Evolutionary conservation across 306 rosid species (phyloP), one percentile per base, ranked within the genome.

Genomic region (Oxytropis ochrocephala): DNA sequence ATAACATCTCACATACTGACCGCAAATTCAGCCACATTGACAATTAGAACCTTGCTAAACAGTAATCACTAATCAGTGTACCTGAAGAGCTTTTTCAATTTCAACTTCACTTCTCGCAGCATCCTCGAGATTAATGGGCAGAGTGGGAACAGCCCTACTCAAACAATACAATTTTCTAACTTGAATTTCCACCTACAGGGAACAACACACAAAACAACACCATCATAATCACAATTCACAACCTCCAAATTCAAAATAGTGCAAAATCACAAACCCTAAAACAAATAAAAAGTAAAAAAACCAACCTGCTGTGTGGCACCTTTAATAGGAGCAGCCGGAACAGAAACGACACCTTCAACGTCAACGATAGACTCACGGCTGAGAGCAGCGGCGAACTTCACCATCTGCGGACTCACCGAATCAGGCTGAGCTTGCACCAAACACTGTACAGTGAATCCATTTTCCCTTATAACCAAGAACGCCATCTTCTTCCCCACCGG

Each of bases 401-500:
- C 93, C 99, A 91, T 95, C 81, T 84, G 97, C 13, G 86, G 81
- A 72, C 99, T 95, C 33, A 89, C 91, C 3, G 18, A 14, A 46
- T 87, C 92, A 0, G 89, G 79, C 66, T 80, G 88, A 32, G 75
- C 95, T 44, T 90, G 87, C 8, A 87, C 91, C 13, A 95, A 77
- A 19, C 99, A 95, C 75, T 95, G 99, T 17, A 91, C 95, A 0
- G 97, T 87, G 66, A 78, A 95, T 0, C 97, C 96, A 1, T 24
- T 67, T 69, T 95, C 91, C 27, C 99, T 82, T 0, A 95, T 54
- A 1, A 95, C 91, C 56, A 91, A 11, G 39, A 95, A 95, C 0
- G 91, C 86, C 97, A 94, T 90, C 60, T 91, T 95, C 88, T 95
- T 95, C 62, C 88, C 90, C 8, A 89, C 95, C 0, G 97, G 85